Conservation (phyloP, 805 yeast species). For the Priceomyces haplophilus region DNA sequence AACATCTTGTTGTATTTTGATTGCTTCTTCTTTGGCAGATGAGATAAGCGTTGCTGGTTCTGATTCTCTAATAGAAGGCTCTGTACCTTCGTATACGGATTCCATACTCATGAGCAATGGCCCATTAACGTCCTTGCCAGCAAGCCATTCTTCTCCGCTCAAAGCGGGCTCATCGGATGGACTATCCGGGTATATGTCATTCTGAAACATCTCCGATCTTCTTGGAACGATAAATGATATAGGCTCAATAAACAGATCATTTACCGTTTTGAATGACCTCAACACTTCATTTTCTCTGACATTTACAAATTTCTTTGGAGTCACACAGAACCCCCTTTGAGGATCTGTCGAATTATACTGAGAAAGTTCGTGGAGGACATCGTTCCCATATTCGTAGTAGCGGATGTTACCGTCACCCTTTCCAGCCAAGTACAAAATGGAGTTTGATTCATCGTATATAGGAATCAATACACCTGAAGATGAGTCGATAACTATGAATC, state of each 20-base stretch:
- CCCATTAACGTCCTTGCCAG: conserved; percentile 76
- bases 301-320: conserved; percentile 80
- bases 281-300: conserved; percentile 82
- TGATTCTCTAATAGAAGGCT: conserved; percentile 46
- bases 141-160: conserved; percentile 72
- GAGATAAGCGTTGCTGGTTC: conserved; percentile 31
- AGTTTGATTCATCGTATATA: conserved; percentile 75
- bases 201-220: conserved; percentile 88
- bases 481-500: conserved; percentile 80
- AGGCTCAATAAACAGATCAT: conserved; percentile 83
- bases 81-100: conserved; percentile 73
- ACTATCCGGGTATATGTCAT: conserved; percentile 88
- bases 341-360: conserved; percentile 88
- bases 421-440: conserved; percentile 85
- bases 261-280: conserved; percentile 80
- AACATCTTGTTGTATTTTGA: conserved; percentile 16
- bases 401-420: conserved; percentile 98
- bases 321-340: conserved; percentile 91
- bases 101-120: conserved; percentile 78
- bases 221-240: conserved; percentile 92
- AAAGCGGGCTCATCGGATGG: conserved; percentile 79
- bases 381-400: conserved; percentile 85
- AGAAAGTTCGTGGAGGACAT: conserved; percentile 77
- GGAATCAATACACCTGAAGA: conserved; percentile 95
- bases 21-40: conserved; percentile 21